Evolutionary conservation across 306 rosid genomes (phyloP), one percentile per base, ranked within the genome.

Genomic region (Hippophae gyantsensis): DNA sequence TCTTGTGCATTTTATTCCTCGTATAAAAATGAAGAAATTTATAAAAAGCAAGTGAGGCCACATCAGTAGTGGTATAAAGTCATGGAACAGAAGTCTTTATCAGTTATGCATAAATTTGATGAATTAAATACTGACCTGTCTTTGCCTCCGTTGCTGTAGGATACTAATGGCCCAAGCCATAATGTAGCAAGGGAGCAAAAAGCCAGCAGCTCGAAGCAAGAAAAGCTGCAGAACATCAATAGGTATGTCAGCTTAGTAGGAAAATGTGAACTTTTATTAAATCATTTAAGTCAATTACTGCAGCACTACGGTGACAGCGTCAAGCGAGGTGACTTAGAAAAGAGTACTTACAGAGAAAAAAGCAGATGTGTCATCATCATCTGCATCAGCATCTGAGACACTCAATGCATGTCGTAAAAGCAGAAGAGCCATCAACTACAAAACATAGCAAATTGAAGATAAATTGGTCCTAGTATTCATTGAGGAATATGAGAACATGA

Each of bases 121-220:
- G 43, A 49, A 9, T 38, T 44, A 11, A 50, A 23, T 49, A 49
- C 8, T 48, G n/a, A 93, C 99, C 79, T 82, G 99, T 89, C 95
- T 86, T 72, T 86, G 99, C 59, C 94, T 89, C 53, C 95, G 79
- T 8, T 89, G 97, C 74, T 93, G 99, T 84, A 93, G 80, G 69
- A 93, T 80, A 72, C 90, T 86, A 77, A 93, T 82, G 66, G 95
- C 99, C 86, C 99, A 93, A 67, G 97, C 97, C 97, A 93, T 93
- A 13, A 93, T 86, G 67, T 93, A 93, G 82, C 95, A 93, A 65
- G 99, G 99, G 70, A 93, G 80, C 53, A 93, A 86, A 84, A 89
- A 93, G 43, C 97, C 94, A 73, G 95, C 97, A 40, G 94, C 97
- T 18, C 95, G 83, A 63, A 93, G 97, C 79, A 93, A 76, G 85